Evolutionary conservation across 768 basidiomycete species (phyloP).

Genomic region (Calocybe cyanea): DNA sequence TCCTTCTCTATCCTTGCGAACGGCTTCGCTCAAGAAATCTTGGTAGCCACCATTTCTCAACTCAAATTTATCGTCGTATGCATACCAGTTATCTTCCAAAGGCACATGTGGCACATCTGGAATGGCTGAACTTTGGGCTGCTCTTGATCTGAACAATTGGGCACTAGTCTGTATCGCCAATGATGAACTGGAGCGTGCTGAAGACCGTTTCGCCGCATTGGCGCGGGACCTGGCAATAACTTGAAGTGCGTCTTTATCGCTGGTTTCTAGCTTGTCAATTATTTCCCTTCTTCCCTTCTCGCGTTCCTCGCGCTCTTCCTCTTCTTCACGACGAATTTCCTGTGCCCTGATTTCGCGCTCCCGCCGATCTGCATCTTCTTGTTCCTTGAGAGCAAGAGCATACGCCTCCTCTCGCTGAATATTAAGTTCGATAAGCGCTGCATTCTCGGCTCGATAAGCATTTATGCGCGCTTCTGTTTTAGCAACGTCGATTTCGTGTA

Average conservation of each 20-base stretch:
- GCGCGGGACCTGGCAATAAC: conserved; percentile 68
- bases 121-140: conserved; percentile 59
- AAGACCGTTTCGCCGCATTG: conserved; percentile 57
- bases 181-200: conserved; percentile 49
- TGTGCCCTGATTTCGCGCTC: conserved; percentile 68
- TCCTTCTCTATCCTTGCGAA: conserved; percentile 70
- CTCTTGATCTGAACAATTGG: conserved; percentile 55
- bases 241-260: conserved; percentile 64
- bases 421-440: conserved; percentile 80
- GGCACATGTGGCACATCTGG: conserved; percentile 82
- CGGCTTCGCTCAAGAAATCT: conserved; percentile 72
- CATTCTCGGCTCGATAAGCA: conserved; percentile 76
- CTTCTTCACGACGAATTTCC: conserved; percentile 63
- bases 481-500: conserved; percentile 78
- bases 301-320: conserved; percentile 72
- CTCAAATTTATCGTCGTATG: conserved; percentile 65
- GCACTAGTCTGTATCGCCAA: conserved; percentile 44
- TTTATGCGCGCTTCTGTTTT: conserved; percentile 83
- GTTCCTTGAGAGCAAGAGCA: conserved; percentile 63
- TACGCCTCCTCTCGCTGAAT: conserved; percentile 78
- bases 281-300: conserved; percentile 70
- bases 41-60: conserved; percentile 56
- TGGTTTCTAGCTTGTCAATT: conserved; percentile 79
- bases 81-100: conserved; percentile 71
- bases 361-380: conserved; percentile 74